Conservation (phyloP, 306 rosid genomes). For the Citrullus colocynthis region DNA sequence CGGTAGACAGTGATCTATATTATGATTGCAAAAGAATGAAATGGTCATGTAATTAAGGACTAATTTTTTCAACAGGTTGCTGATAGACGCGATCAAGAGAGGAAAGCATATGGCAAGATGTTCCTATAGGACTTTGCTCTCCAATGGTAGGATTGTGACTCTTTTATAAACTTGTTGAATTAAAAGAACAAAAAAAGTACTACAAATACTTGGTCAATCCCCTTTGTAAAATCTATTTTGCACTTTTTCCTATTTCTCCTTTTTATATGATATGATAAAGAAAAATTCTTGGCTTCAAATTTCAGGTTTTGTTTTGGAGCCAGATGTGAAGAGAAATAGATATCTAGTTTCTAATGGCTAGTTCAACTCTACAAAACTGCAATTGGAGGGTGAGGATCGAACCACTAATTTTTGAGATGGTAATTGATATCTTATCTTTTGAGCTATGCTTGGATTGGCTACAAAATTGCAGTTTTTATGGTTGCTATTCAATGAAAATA, state of each 20-base stretch:
- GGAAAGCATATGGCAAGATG: constrained; percentile 71
- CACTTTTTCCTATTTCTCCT: too few species aligned
- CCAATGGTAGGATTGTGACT: constrained; percentile 18
- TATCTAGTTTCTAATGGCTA: background rate
- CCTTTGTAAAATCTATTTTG: too few species aligned
- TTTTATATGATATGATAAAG: background rate
- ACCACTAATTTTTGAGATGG: background rate
- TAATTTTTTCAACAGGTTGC: constrained; percentile 38
- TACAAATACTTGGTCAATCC: background rate
- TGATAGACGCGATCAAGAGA: constrained; percentile 61
- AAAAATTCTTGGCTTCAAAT: background rate
- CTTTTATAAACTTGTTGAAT: background rate
- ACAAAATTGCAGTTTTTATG: background rate
- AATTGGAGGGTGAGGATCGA: background rate
- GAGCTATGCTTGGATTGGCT: background rate
- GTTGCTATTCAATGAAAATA: background rate
- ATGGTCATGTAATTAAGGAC: background rate
- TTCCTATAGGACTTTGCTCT: constrained; percentile 35
- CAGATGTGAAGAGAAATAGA: background rate
- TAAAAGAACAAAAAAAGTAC: background rate
- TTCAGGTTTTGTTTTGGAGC: background rate
- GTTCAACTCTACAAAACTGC: background rate
- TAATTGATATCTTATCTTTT: background rate
- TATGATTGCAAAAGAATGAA: background rate
- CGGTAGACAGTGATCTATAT: constrained; percentile 5